Base-by-base conservation (phyloP, 139 green algal species). In the Mesotaenium endlicherianum region DNA sequence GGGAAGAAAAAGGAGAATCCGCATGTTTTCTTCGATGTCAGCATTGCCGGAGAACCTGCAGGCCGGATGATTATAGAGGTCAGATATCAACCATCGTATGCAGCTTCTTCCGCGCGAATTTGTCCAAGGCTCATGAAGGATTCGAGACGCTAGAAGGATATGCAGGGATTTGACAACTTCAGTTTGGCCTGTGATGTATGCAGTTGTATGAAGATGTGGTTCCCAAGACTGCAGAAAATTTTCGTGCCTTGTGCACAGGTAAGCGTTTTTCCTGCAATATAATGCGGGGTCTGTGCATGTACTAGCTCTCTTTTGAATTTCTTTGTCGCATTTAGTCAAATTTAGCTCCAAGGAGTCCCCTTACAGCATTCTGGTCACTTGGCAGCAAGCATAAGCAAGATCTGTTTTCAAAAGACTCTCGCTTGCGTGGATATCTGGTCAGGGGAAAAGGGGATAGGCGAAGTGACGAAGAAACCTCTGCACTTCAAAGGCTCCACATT, bases 381-480 rank as follows among this genome's bases (percentile, higher is more conserved):
- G 50, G 20, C 50, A 34, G 50, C 50, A 26, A 64, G 50, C 20
- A 64, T 64, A 34, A 64, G 50, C 50, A 64, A 64, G 26, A 64
- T 64, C 20, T 64, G 26, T 64, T 34, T 20, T 64, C 20, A 64
- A 20, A 34, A 64, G 26, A 34, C 20, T 34, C 50, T 64, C 20
- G 50, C 26, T 34, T 34, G 26, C 43, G 58, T 78, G 53, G 39
- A 34, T 79, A 31, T 34, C 72, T 30, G 14, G 6, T 6, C 82
- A 87, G 88, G 88, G 2, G 88, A 91, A 81, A 91, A 90, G 44
- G 89, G 89, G 31, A 60, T 86, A 34, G 89, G 89, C 40, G 92
- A 92, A 43, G 38, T 86, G 31, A 83, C 83, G 20, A 38, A 39
- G 40, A 85, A 80, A 14, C 41, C 43, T 38, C 67, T 88, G 17